These are phyloP conservation scores for Delitschia confertaspora DNA, from an alignment of 495 filamentous ascomycete genomes.

Conservation along the genomic window DNA sequence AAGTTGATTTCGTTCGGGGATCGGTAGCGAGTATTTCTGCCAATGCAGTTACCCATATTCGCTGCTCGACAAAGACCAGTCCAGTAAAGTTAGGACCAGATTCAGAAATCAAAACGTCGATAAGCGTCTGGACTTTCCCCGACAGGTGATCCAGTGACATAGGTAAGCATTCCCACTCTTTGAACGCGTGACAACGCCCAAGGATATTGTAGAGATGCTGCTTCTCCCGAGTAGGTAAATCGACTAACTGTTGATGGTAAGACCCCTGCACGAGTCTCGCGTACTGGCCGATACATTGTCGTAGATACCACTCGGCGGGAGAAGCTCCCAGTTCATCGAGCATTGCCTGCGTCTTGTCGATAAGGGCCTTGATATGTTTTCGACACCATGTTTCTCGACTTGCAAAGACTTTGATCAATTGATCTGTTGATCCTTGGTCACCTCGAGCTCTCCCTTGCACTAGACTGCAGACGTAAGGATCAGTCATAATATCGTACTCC, in stretches of 20 bases:
- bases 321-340: constrained; percentile 61
- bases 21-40: constrained; percentile 56
- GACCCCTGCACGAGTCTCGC: constrained; percentile 31
- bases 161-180: background rate
- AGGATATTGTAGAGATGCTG: constrained; percentile 51
- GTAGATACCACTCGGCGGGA: constrained; percentile 65
- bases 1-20: constrained; percentile 47
- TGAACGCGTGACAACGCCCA: constrained; percentile 28
- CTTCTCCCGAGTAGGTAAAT: constrained; percentile 46
- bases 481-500: constrained; percentile 51
- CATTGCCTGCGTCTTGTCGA: constrained; percentile 43
- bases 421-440: constrained; percentile 25
- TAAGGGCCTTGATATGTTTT: constrained; percentile 53
- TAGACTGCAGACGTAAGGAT: constrained; percentile 58
- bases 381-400: constrained; percentile 54
- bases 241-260: constrained; percentile 32
- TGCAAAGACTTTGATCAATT: constrained; percentile 41
- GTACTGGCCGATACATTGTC: constrained; percentile 45
- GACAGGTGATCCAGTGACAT: constrained; percentile 15
- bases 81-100: constrained; percentile 48
- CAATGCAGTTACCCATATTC: constrained; percentile 61
- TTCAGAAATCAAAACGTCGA: constrained; percentile 44
- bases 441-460: constrained; percentile 33
- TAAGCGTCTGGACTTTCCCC: constrained; percentile 34
- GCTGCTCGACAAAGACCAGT: constrained; percentile 70